phyloP scores from a whole-genome alignment of 1,284 basidiomycete genomes.

The Ceratobasidium sp. region DNA sequence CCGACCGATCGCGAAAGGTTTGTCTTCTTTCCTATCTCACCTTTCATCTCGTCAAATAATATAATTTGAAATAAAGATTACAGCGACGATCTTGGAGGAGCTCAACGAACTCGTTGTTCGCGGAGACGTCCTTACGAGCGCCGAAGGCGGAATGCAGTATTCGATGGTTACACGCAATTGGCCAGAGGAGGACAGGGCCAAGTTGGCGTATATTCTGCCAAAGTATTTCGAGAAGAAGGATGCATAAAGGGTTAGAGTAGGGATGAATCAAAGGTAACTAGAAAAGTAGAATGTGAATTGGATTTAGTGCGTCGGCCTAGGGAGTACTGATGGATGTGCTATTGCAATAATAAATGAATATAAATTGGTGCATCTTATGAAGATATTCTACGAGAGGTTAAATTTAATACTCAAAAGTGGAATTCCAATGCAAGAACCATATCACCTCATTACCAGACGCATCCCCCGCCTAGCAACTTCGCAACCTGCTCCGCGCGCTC shows the following conservation, averaged over 20 bases:
- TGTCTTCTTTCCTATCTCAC: constrained; percentile 50
- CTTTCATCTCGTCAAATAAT: background rate
- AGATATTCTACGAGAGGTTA: no score
- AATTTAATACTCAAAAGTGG: no score
- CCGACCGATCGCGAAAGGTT: constrained; percentile 82
- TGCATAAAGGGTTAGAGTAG: background rate
- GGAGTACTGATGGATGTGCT: no score
- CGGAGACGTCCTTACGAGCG: constrained; percentile 71
- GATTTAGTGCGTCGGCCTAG: no score
- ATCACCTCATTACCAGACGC: constrained; percentile 62
- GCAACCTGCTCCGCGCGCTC: constrained; percentile 79
- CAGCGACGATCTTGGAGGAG: constrained; percentile 82
- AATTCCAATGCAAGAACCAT: no score
- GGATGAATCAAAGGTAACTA: constrained; percentile 1
- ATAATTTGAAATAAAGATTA: constrained; percentile 55
- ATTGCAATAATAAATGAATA: no score
- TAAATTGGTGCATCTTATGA: no score
- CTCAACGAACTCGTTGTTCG: constrained; percentile 72
- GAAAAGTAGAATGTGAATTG: background rate
- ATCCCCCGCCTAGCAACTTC: constrained; percentile 68
- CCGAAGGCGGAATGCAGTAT: constrained; percentile 84
- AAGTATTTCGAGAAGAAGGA: constrained; percentile 46
- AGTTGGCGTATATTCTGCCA: constrained; percentile 84
- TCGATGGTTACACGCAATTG: constrained; percentile 86
- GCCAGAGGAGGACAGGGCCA: constrained; percentile 76